A percentile compares a stretch with the other conserved stretches of the same genome.
Conservation (phyloP, 2,329 filamentous ascomycete species). For the Aspergillus fijiensis region DNA sequence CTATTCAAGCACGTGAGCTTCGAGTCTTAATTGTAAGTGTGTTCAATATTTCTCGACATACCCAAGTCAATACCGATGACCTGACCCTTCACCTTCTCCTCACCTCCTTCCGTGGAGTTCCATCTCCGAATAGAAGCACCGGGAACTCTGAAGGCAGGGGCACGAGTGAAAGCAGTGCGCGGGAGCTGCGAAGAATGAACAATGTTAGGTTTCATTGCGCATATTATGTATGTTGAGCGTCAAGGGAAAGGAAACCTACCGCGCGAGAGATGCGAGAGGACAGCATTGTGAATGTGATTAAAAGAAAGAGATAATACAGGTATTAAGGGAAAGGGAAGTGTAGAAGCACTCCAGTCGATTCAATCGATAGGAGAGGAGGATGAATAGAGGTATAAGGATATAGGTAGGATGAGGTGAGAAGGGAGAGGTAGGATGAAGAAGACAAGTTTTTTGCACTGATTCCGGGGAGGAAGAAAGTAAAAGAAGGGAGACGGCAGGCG, state of each 20-base stretch:
- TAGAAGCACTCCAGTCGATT: conserved; percentile 32
- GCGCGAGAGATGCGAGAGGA: conserved; percentile 70
- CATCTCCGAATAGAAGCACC: conserved; percentile 66
- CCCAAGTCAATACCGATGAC: conserved; percentile 99
- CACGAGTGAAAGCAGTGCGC: conserved; percentile 70
- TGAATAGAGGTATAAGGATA: conserved; percentile 22
- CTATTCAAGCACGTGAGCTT: conserved; percentile 40
- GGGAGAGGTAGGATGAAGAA: conserved; percentile 17
- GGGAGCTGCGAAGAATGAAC: conserved; percentile 60
- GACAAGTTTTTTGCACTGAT: conserved; percentile 21
- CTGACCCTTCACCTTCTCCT: conserved; percentile 85
- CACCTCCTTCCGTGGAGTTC: conserved; percentile 54
- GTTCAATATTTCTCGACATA: conserved; percentile 45
- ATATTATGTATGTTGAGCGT: background rate
- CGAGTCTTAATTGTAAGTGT: background rate
- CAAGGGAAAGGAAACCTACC: conserved; percentile 56
- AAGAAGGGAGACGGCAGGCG: conserved; percentile 29
- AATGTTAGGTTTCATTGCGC: conserved; percentile 11
- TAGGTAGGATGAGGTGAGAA: conserved; percentile 16
- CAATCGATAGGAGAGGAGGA: conserved; percentile 30
- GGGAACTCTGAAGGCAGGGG: conserved; percentile 68
- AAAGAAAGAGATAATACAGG: conserved; percentile 36
- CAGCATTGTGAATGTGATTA: conserved; percentile 60
- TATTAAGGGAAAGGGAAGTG: conserved; percentile 30
- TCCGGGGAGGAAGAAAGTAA: conserved; percentile 24